Base-by-base conservation (phyloP, 2,329 filamentous ascomycete species). In the Sporothrix protearum region DNA sequence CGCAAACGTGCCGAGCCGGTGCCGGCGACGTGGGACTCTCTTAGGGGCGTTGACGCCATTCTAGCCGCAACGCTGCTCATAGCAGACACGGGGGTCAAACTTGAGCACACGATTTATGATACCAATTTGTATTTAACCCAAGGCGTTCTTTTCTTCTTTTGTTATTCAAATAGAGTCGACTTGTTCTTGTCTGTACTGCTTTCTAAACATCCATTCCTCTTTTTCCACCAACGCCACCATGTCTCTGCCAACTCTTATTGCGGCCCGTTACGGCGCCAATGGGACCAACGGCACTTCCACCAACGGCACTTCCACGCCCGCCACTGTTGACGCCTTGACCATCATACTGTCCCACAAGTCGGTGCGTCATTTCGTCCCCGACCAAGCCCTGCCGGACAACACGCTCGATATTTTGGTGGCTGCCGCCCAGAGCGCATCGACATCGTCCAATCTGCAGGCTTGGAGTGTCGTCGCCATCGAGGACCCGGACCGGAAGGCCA, bases 381-480 rank as follows among this genome's bases (percentile, higher is more conserved):
- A 75, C 5, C 61, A 45, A 63, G 68, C 64, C 1, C 71, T 80
- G 10, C 72, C 75, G 8, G 66, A 70, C 0, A 76, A 75, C 39
- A 77, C 74, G 2, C 76, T 80, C n/a, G 77, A 78, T 61, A 57
- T 76, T 1, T 75, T 80, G 0, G 64, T 78, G 3, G 78, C 79
- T 0, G 79, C 77, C n/a, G 79, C 76, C 2, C 79, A 80, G 70
- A 79, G 78, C 71, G 79, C 79, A 9, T 75, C 78, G 6, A 79
- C 78, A 2, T 80, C 78, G 16, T 80, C 77, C 8, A 80, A 80
- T 72, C 73, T 80, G 36, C 79, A 80, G 69, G 78, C 78, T 0
- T 80, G 79, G 78, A 79, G 78, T 69, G 77, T 77, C 16, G 73
- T 80, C 28, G 77, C 78, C 14, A 69, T 80, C 14, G 45, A 75